Evolutionary conservation across 225 moss, liverwort and hornwort species (phyloP).

Genomic region (Takakia lepidozioides): DNA sequence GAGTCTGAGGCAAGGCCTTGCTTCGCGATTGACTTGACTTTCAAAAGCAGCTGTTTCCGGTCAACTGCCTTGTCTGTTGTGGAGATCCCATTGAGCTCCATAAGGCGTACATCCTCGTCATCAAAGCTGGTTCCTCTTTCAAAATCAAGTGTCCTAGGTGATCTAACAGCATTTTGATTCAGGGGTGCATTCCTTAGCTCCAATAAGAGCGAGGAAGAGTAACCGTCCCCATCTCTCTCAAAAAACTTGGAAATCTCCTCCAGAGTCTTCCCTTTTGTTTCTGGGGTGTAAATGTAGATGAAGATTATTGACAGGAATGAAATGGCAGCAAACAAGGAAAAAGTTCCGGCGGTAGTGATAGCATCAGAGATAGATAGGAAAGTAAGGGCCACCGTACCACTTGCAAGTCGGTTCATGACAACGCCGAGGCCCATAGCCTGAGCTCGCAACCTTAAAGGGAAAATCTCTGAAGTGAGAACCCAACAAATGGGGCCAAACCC

Average conservation of each 20-base stretch:
- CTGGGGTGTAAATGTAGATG: conserved; percentile 59
- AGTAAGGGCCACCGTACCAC: conserved; percentile 74
- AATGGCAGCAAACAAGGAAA: conserved; percentile 63
- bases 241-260: conserved; percentile 83
- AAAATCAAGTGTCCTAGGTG: conserved; percentile 16
- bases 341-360: conserved; percentile 67
- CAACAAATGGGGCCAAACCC: conserved; percentile 90
- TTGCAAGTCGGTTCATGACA: conserved; percentile 81
- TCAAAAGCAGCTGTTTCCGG: conserved; percentile 46
- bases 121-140: conserved; percentile 19
- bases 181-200: conserved; percentile 33
- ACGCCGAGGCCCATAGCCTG: conserved; percentile 96
- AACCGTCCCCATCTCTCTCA: conserved; percentile 36
- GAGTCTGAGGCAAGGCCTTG: too few relatives aligned
- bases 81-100: conserved; percentile 51
- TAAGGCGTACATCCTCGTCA: conserved; percentile 55
- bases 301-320: conserved; percentile 51
- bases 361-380: conserved; percentile 77
- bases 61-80: conserved; percentile 19
- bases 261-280: conserved; percentile 87
- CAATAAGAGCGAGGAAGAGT: conserved; percentile 20
- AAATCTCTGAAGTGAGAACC: conserved; percentile 94
- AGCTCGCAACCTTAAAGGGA: conserved; percentile 77
- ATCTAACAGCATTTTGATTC: conserved; percentile 16
- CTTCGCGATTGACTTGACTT: conserved; percentile 59